phyloP scores from a whole-genome alignment of 345 rosid species.

The Carallia brachiata region DNA sequence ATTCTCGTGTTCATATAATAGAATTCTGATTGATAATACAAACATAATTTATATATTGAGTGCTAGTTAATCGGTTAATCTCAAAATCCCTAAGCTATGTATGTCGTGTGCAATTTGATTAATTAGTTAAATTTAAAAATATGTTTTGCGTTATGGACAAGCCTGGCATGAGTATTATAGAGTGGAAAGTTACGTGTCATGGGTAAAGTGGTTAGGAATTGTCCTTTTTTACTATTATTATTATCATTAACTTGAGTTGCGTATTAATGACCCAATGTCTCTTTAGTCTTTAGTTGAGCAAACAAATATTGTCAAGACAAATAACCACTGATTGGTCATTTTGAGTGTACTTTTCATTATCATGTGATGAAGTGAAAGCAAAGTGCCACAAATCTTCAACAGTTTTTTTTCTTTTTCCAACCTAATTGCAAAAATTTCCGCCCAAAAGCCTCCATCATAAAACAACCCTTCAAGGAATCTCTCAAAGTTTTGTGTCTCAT shows the following conservation, averaged over 20 bases:
- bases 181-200: slow-evolving; percentile 27
- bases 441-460: not conserved
- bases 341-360: slow-evolving; percentile 17
- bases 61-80: too few relatives aligned
- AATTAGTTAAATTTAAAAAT: too few relatives aligned
- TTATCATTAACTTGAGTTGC: not conserved
- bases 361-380: slow-evolving; percentile 13
- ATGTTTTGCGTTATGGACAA: not conserved
- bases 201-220: slow-evolving; percentile 22
- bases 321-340: slow-evolving; percentile 28
- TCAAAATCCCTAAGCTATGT: too few relatives aligned
- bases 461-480: not conserved
- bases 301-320: slow-evolving; percentile 20
- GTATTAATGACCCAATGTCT: not conserved
- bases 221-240: slow-evolving; percentile 1
- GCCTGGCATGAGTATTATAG: slow-evolving; percentile 12
- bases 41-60: slow-evolving; percentile 1
- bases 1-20: not conserved
- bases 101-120: too few relatives aligned
- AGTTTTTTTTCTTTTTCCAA: slow-evolving; percentile 9
- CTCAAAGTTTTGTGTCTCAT: not conserved
- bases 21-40: too few relatives aligned
- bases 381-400: slow-evolving; percentile 29
- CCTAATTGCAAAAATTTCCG: slow-evolving; percentile 18
- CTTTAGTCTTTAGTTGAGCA: slow-evolving; percentile 10